Evolutionary conservation across 108 stramenopile species (phyloP), one percentile per base, ranked within the genome.

Genomic region (Fistulifera pelliculosa): DNA sequence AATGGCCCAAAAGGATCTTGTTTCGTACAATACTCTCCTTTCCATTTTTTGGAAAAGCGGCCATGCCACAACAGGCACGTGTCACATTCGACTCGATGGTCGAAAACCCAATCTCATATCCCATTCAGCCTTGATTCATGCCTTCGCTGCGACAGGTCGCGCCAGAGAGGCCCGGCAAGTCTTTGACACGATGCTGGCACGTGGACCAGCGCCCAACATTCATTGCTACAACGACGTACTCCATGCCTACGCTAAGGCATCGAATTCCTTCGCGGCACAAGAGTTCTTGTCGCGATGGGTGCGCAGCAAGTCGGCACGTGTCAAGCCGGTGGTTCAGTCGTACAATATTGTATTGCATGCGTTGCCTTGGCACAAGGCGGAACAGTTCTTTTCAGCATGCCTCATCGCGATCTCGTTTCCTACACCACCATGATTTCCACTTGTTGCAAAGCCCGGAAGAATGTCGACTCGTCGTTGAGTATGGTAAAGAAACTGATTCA

Each of bases 191-290:
- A 58, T 64, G 38, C 27, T 13, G 18, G 24, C 28, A 12, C 38
- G 26, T 15, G 17, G 23, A 18, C 10, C 18, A 40, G 11, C 45
- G 41, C 75, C 75, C 0, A 74, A 65, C 47, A 60, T 51, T 40
- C 54, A 54, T 16, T 62, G 62, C 23, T 76, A 54, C 60, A 79
- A 79, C 47, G 64, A 67, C 2, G 69, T 80, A 1, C 45, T 80
- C 52, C 60, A 71, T 35, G 79, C 75, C 0, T 76, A 73, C 35
- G 72, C 75, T 7, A 65, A 57, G 43, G 21, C 41, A 2, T 24
- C 18, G 41, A 27, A 61, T 1, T 47, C 67, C n/a, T 64, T 58
- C 27, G 62, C 60, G 38, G 41, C 67, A 25, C 58, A 65, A 52
- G 71, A 66, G 23, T 25, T 41, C 31, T 10, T 41, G 18, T 4